A percentile compares a stretch with the other conserved stretches of the same genome.
phyloP scores from a whole-genome alignment of 2,329 filamentous ascomycete genomes.

The Alternaria triticina region DNA sequence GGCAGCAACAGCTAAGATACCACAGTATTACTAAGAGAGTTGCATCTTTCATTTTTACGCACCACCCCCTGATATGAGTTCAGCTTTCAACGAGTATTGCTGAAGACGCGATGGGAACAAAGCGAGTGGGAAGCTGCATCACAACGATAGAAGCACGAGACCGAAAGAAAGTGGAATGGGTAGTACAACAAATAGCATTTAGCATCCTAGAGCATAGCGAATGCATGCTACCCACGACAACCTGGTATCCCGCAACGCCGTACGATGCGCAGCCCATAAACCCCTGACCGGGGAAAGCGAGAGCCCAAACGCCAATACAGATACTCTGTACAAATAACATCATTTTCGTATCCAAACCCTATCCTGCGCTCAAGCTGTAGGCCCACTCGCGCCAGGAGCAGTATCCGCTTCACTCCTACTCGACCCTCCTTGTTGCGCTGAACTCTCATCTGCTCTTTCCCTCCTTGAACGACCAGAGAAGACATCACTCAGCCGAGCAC shows the following conservation, averaged over 20 bases:
- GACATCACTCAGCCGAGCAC: slow-evolving; percentile 32
- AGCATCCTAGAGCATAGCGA: not conserved
- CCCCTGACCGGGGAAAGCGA: not conserved
- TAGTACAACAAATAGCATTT: not conserved
- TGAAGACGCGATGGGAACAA: not conserved
- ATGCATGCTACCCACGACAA: not conserved
- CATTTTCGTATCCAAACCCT: too few relatives aligned
- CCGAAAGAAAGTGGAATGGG: not conserved
- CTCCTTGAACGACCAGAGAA: slow-evolving; percentile 28
- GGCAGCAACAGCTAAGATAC: too few relatives aligned
- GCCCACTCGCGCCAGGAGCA: not conserved
- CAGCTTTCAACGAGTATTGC: too few relatives aligned
- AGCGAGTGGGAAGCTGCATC: not conserved
- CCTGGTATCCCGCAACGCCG: not conserved
- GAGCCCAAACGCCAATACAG: not conserved
- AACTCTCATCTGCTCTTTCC: slow-evolving; percentile 13
- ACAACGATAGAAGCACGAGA: not conserved
- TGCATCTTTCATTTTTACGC: too few relatives aligned
- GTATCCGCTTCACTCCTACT: not conserved
- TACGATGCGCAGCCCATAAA: not conserved
- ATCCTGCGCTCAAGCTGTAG: accelerated
- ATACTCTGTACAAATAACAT: not conserved
- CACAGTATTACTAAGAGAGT: too few relatives aligned
- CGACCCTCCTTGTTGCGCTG: not conserved
- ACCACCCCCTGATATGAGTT: too few relatives aligned